Evolutionary conservation across 768 basidiomycete genomes (phyloP).

Genomic region (Rickenella mellea): DNA sequence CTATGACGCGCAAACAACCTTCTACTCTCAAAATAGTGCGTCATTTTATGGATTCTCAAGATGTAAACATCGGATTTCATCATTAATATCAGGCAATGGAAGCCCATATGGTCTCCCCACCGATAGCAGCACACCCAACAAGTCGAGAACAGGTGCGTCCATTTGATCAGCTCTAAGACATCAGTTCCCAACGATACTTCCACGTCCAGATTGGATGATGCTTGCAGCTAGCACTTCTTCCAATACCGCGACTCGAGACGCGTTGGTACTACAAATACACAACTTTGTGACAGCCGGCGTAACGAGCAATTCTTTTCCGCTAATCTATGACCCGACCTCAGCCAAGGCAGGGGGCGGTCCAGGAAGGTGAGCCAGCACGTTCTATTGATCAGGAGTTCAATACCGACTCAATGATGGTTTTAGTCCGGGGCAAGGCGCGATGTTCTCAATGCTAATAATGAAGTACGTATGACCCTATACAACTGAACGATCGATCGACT

Average conservation of each 20-base stretch:
- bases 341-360: not conserved
- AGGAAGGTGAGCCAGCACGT: too few relatives aligned
- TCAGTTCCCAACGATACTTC: not conserved
- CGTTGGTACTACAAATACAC: not conserved
- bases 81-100: too few relatives aligned
- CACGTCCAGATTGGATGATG: not conserved
- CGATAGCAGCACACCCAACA: not conserved
- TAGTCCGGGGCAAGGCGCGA: slow-evolving; percentile 1
- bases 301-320: not conserved
- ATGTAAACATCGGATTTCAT: too few relatives aligned
- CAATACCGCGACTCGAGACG: not conserved
- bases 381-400: too few relatives aligned
- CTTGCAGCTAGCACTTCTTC: not conserved
- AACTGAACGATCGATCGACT: too few relatives aligned
- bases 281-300: not conserved
- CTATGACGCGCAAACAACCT: not conserved
- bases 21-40: too few relatives aligned
- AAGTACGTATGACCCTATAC: not conserved
- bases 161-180: not conserved
- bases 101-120: not conserved
- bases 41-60: too few relatives aligned
- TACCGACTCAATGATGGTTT: too few relatives aligned
- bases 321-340: not conserved
- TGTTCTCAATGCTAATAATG: not conserved
- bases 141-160: not conserved